A percentile compares a stretch with the other conserved stretches of the same genome.
Evolutionary conservation across 371 early-diverging fungal genomes (phyloP).

Genomic region (Neoconidiobolus thromboides): DNA sequence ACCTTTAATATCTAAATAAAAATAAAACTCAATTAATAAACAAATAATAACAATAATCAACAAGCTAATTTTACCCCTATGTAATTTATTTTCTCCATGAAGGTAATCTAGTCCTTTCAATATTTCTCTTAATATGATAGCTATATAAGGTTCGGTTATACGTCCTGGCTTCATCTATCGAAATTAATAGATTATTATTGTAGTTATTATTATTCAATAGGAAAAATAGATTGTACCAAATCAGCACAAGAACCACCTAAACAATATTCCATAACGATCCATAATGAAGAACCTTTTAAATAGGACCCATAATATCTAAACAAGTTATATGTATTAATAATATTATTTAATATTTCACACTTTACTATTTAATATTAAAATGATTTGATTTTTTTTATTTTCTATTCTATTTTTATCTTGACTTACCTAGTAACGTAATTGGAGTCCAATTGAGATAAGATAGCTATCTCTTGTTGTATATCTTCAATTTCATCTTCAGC

Average conservation of each 20-base stretch:
- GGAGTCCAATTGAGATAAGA: conserved; percentile 86
- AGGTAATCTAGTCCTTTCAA: conserved; percentile 86
- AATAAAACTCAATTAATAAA: too few species aligned
- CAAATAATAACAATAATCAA: neutral
- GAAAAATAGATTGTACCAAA: conserved; percentile 28
- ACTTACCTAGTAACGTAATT: conserved; percentile 68
- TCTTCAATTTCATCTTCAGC: conserved; percentile 97
- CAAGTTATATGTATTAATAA: conserved; percentile 3
- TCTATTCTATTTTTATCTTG: neutral
- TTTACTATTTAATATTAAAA: neutral
- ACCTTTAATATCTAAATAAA: conserved; percentile 46
- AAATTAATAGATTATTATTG: neutral
- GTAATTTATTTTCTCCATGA: conserved; percentile 83
- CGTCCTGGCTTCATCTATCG: conserved; percentile 56
- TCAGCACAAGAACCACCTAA: conserved; percentile 84
- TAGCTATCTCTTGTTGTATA: conserved; percentile 90
- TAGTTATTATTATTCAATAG: neutral
- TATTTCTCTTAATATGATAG: conserved; percentile 79
- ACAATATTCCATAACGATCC: conserved; percentile 91
- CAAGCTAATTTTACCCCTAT: conserved; percentile 40
- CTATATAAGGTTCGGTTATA: conserved; percentile 75
- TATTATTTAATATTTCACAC: neutral
- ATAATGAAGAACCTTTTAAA: conserved; percentile 60
- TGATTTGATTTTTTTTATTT: too few species aligned
- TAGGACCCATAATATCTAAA: conserved; percentile 58